These are phyloP conservation scores for Geotrichum candidum DNA, from an alignment of 1,139 yeast species.

Conservation along the genomic window DNA sequence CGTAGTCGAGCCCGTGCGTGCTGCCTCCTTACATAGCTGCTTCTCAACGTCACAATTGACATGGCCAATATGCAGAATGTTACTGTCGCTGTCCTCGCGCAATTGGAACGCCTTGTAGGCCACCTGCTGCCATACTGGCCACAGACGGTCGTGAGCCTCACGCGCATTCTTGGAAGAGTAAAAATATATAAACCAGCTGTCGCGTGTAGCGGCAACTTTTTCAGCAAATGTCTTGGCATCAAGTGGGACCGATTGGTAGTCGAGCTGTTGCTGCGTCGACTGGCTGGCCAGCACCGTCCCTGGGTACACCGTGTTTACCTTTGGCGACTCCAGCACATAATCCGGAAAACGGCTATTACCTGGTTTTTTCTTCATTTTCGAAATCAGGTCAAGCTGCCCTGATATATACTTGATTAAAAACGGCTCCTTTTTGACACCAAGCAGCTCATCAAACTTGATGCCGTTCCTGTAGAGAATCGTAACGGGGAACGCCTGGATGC, in stretches of 20 bases:
- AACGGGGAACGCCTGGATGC: constrained; percentile 34
- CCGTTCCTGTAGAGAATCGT: constrained; percentile 35
- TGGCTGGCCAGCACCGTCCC: not conserved
- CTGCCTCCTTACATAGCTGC: constrained; percentile 33
- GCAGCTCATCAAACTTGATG: constrained; percentile 22
- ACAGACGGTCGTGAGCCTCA: constrained; percentile 29
- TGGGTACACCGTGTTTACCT: not conserved
- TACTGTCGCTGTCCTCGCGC: constrained; percentile 16
- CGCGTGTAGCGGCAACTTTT: constrained; percentile 23
- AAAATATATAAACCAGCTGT: constrained; percentile 40
- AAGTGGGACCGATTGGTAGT: constrained; percentile 23
- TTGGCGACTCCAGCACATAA: not conserved
- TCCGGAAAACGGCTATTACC: not conserved
- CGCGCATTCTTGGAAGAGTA: constrained; percentile 38
- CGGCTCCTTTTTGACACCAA: constrained; percentile 6
- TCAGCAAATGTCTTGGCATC: constrained; percentile 23
- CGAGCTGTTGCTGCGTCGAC: constrained; percentile 19
- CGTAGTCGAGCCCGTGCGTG: not conserved
- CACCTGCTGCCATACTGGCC: constrained; percentile 33
- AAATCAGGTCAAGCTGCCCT: constrained; percentile 1
- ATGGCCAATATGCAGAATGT: constrained; percentile 37
- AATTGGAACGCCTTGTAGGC: constrained; percentile 27
- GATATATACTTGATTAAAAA: constrained; percentile 4
- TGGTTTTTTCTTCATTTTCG: not conserved
- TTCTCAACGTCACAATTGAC: constrained; percentile 37